Base-by-base conservation (phyloP, 805 yeast genomes). In the Candida quercuum region DNA sequence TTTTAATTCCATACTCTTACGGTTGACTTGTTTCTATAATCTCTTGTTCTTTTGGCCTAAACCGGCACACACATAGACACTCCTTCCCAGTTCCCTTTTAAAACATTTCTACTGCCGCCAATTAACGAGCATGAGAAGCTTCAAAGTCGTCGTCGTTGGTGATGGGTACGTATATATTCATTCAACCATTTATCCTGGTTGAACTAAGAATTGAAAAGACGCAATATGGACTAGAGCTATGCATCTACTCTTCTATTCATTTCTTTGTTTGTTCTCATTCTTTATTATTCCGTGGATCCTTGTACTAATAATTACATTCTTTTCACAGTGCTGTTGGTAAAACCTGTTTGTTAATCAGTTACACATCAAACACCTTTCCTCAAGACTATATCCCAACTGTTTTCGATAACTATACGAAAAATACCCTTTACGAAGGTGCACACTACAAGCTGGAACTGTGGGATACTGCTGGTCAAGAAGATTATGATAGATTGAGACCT, bases 401-500 rank as follows among this genome's bases (percentile, higher is more conserved):
- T 5, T 88, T 88, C 54, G 96, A 88, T 58, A 87, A 88, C 61
- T 88, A 88, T 59, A 76, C 95, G 3, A 91, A 95, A 14, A 81
- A 82, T 30, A 87, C 88, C 19, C 76, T 86, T 72, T 80, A 81
- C 16, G 91, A 83, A 51, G 81, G 84, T 21, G 87, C 81, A 52
- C 85, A 86, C 38, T 81, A 84, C 52, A 86, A 86, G 54, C 69
- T 88, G 36, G 95, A 94, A 18, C 71, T 88, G 32, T 88, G 96
- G 96, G 96, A 88, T 73, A 88, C 96, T 13, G 96, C 96, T 3
- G 96, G 96, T 20, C 96, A 88, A 62, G 83, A 85, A 54, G 96
- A 87, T 57, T 87, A 87, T 59, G 96, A 88, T 59, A 71, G 95
- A 43, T 70, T 87, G 52, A 72, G 96, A 61, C 96, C 96, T 3